Base-by-base conservation (phyloP, 2,329 filamentous ascomycete genomes). In the Lecanicillium sp. region DNA sequence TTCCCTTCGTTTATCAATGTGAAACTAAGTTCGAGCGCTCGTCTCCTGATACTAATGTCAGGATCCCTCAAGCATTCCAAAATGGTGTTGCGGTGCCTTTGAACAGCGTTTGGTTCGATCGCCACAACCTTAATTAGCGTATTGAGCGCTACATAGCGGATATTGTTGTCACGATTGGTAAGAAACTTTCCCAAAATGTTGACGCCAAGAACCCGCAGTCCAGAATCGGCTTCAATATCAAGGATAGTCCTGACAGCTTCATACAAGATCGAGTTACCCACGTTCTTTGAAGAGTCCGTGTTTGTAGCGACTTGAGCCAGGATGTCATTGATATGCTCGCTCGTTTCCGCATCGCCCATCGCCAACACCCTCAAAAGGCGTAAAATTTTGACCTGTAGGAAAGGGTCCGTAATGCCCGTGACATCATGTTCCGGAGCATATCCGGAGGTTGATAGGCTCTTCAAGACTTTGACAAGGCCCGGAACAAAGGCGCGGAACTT, bases 161-260 rank as follows among this genome's bases (percentile, higher is more conserved):
- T 98, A 58, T 98, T 98, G 71, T 98, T 98, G 64, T 98, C 92
- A 51, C 90, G 82, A 68, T 98, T 98, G n/a, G 89, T 83, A 45
- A 98, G 66, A 65, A 98, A 98, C 59, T 96, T 98, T 58, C 94
- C 92, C 17, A 98, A 77, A 48, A 98, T 98, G 58, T 98, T 98
- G 51, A 98, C 92, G 54, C 92, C 92, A 18, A 98, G 73, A 16
- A 98, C 92, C 36, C 94, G 76, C 46, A 98, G 67, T 27, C 92
- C 90, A 9, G 92, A 95, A 57, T 98, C 94, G 16, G 92, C 94
- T 62, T 98, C 92, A 38, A 98, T 96, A 50, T 98, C 92, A 35
- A 98, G 78, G 49, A 98, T 98, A 0, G 92, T 98, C 31, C 92
- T 79, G 28, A 98, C 92, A 2, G 92, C 85, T 64, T 98, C 92